Base-by-base conservation (phyloP, 805 yeast species). In the Candida cerambycidarum region DNA sequence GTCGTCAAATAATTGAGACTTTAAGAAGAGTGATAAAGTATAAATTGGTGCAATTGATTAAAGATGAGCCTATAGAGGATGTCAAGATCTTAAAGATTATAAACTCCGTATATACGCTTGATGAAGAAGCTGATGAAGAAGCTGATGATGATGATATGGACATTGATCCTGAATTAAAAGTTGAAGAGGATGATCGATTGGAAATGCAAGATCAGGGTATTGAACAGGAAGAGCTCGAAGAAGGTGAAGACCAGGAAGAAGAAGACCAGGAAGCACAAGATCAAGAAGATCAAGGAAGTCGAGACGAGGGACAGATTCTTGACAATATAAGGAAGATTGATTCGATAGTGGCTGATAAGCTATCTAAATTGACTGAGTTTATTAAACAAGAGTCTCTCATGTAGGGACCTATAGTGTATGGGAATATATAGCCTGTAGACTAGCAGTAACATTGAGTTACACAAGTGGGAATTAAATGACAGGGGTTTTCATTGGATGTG, bases 11-110 rank as follows among this genome's bases (percentile, higher is more conserved):
- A 3, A 70, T 89, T 55, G 74, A 76, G 19, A 79, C 81, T 21
- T 65, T 89, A 2, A 73, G 97, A 52, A 70, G 81, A 38, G 74
- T 90, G 14, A 74, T 89, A 45, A 74, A 88, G 52, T 84, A 85
- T 53, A 89, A 89, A 58, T 63, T 89, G 42, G 76, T 77, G 15
- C 76, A 82, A 46, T 61, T 85, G 36, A 78, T 76, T 62, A 76
- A 62, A 63, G 74, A 79, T 50, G 68, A 69, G 55, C 58, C 71
- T 27, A 51, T 81, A 46, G 74, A 76, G 50, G 54, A 57, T 37
- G 61, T 51, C 34, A 69, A 67, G 55, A 62, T 71, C 43, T 63
- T 66, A 10, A 73, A 73, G 43, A 71, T 84, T 46, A 54, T 68
- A 24, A 60, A 52, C n/a, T 59, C 69, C 7, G 67, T 69, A 39